Evolutionary conservation across 2,329 filamentous ascomycete genomes (phyloP).

Genomic region (Colletotrichum sp.): DNA sequence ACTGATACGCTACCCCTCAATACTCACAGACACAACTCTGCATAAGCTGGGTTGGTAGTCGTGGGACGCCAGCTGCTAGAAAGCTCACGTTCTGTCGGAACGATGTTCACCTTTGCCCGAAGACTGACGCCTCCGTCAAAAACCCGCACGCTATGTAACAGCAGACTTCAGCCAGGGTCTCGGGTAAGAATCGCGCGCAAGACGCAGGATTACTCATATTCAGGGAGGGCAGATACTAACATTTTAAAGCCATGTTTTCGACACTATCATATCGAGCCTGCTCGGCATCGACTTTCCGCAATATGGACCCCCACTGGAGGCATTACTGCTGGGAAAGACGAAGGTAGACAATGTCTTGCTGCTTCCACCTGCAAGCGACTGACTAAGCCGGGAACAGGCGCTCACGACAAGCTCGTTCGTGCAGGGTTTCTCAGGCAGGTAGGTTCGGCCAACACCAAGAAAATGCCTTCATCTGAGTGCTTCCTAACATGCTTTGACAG

Average conservation of each 20-base stretch:
- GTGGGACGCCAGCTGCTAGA: not conserved
- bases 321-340: constrained; percentile 61
- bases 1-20: not conserved
- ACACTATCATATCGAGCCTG: not conserved
- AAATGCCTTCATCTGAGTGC: not conserved
- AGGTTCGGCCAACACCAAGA: constrained; percentile 23
- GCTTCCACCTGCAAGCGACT: not conserved
- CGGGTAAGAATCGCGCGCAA: not conserved
- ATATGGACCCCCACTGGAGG: constrained; percentile 83
- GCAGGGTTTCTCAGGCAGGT: constrained; percentile 79
- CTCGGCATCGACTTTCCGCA: constrained; percentile 62
- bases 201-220: not conserved
- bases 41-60: not conserved
- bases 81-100: not conserved
- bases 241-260: not conserved
- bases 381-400: constrained; percentile 49
- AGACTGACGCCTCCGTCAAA: not conserved
- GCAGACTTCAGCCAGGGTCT: not conserved
- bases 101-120: not conserved
- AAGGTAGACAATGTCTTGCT: constrained; percentile 42
- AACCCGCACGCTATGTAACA: not conserved
- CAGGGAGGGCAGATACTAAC: not conserved
- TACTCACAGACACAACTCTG: not conserved
- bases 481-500: constrained; percentile 42
- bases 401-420: constrained; percentile 70